Percentiles rank a stretch among this genome's conserved stretches.
Conservation (phyloP, 2,329 filamentous ascomycete species). For the Exophiala mesophila region DNA sequence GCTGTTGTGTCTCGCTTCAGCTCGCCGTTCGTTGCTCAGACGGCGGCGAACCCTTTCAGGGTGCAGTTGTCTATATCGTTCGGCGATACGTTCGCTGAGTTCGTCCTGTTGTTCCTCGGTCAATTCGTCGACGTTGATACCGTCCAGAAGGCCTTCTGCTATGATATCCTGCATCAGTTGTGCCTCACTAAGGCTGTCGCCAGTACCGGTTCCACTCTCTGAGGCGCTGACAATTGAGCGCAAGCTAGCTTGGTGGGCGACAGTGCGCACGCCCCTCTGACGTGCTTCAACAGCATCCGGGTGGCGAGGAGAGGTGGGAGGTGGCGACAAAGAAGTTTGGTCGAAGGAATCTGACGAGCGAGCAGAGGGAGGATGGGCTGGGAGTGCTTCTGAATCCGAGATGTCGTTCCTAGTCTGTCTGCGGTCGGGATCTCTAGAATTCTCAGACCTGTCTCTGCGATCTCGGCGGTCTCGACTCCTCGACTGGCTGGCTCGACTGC, state of each 20-base stretch:
- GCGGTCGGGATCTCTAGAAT: slow-evolving; percentile 23
- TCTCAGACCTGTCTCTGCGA: slow-evolving; percentile 35
- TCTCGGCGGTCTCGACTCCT: slow-evolving; percentile 39
- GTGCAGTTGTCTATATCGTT: slow-evolving; percentile 76
- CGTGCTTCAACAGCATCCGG: slow-evolving; percentile 30
- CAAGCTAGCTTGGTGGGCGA: slow-evolving; percentile 87
- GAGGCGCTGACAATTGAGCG: slow-evolving; percentile 77
- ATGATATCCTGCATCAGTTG: slow-evolving; percentile 87
- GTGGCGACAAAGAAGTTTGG: slow-evolving; percentile 14
- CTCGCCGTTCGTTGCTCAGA: slow-evolving; percentile 32
- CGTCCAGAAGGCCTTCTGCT: slow-evolving; percentile 80
- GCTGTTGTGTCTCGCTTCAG: slow-evolving; percentile 4
- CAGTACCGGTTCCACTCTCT: slow-evolving; percentile 43
- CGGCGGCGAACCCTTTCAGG: slow-evolving; percentile 48
- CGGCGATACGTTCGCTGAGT: slow-evolving; percentile 82
- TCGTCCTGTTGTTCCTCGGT: slow-evolving; percentile 81
- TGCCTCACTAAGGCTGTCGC: slow-evolving; percentile 71
- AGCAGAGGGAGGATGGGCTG: slow-evolving; percentile 25
- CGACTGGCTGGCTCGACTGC: slow-evolving; percentile 21
- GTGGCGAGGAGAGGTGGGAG: slow-evolving; percentile 22
- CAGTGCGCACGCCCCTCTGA: slow-evolving; percentile 47
- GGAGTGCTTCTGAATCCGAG: slow-evolving; percentile 6
- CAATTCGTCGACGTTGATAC: slow-evolving; percentile 81
- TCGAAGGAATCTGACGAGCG: slow-evolving; percentile 17
- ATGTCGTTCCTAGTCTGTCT: slow-evolving; percentile 13